Conservation (phyloP, 164 flowering plant species). For the Hamamelis virginiana region DNA sequence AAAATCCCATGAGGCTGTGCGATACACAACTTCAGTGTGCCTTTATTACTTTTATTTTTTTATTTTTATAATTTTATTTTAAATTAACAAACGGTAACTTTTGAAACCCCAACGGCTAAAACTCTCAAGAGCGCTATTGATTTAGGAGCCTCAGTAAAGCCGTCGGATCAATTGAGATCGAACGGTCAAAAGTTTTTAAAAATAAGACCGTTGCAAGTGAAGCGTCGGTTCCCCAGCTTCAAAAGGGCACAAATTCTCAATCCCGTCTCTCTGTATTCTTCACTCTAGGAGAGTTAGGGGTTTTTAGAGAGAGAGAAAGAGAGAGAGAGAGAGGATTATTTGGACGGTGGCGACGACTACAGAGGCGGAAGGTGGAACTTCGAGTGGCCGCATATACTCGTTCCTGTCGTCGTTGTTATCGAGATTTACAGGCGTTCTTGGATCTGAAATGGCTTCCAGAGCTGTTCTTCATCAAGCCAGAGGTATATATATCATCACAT, state of each 20-base stretch:
- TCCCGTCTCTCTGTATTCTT: neutral
- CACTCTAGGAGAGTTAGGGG: neutral
- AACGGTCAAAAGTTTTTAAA: slow-evolving; percentile 21
- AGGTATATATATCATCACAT: slow-evolving; percentile 23
- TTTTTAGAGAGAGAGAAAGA: slow-evolving; percentile 6
- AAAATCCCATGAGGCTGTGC: too few species aligned
- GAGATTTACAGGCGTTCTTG: slow-evolving; percentile 18
- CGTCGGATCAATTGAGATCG: slow-evolving; percentile 24
- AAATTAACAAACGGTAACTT: neutral
- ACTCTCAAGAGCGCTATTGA: neutral
- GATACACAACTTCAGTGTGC: too few species aligned
- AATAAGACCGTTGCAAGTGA: slow-evolving; percentile 48
- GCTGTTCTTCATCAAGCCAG: slow-evolving; percentile 41
- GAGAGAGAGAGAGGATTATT: slow-evolving; percentile 9
- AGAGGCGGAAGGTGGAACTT: slow-evolving; percentile 18
- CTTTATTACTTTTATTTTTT: too few species aligned
- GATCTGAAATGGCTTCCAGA: slow-evolving; percentile 62
- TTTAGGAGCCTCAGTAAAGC: neutral
- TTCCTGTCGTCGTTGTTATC: neutral
- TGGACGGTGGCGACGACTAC: neutral
- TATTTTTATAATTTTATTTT: too few species aligned
- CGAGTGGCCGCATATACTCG: neutral
- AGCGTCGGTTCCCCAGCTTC: slow-evolving; percentile 29
- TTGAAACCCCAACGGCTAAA: slow-evolving; percentile 9
- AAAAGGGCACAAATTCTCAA: slow-evolving; percentile 10